Base-by-base conservation (phyloP, 139 green algal genomes). In the Asterochloris erici region DNA sequence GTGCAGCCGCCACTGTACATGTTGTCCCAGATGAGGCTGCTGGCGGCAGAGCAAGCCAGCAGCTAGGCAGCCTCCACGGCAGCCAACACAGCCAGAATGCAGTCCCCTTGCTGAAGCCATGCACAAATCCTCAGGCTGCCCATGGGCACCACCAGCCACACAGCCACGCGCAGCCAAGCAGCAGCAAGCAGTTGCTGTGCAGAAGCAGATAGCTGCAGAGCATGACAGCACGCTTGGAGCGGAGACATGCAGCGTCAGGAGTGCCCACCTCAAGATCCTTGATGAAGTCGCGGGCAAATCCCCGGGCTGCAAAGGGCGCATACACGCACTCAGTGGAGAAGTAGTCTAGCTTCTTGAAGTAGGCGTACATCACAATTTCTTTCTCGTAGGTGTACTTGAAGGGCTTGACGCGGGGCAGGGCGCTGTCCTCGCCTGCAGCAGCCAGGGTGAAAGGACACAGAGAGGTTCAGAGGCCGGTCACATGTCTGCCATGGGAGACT, bases 361-460 rank as follows among this genome's bases (percentile, higher is more conserved):
- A 97, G 12, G 96, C 96, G 84, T 99, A 99, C 95, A 99, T 97
- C 16, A 99, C 96, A 85, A 99, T 99, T 86, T 99, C 96, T 92
- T 99, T 99, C 84, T 98, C 95, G 80, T 98, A 98, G 0, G 91
- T 94, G 82, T 91, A 98, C 86, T 98, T 98, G 90, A 99, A 98
- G 10, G 96, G 96, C 89, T 99, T 99, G 28, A 97, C 93, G 9
- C 96, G 88, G 13, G 96, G 97, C 83, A 99, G 90, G 14, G 86
- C 77, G 15, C 86, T 84, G 60, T 92, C 92, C 81, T 94, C 92
- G 2, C 88, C 83, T 90, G 71, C 10, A 64, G 12, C n/a, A 84
- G 54, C 24, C 60, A 54, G 24, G 47, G 14, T 14, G 14, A 29
- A 11, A 27, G 1, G 16, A 0, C 2, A 9, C 12, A 28, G 27